These are phyloP conservation scores for Quercus lobata DNA, from an alignment of 331 rosid genomes.

Conservation along the genomic window DNA sequence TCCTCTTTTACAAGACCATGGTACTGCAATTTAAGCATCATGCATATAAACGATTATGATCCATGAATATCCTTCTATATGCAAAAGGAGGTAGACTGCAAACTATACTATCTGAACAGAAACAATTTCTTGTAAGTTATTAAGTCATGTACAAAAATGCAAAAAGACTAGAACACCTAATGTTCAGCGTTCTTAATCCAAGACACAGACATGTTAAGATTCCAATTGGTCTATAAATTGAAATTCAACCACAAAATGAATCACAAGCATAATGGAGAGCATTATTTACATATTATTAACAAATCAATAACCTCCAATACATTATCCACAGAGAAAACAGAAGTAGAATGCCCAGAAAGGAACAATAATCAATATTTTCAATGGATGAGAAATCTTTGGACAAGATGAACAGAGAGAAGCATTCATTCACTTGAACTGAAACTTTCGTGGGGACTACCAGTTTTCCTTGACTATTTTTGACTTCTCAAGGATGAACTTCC, in stretches of 20 bases:
- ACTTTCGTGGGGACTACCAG: constrained; percentile 27
- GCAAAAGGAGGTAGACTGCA: too few relatives aligned
- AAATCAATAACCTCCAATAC: constrained; percentile 16
- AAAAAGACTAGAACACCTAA: background rate
- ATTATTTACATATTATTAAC: background rate
- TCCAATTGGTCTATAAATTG: background rate
- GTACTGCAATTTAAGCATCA: background rate
- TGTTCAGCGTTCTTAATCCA: background rate
- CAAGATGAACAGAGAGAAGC: constrained; percentile 18
- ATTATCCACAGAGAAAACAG: constrained; percentile 19
- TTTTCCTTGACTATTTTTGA: constrained; percentile 40
- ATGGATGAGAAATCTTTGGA: constrained; percentile 4
- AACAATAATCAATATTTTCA: constrained; percentile 14
- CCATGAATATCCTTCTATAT: background rate
- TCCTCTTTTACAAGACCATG: background rate
- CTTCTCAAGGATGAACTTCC: constrained; percentile 43
- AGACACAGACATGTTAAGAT: background rate
- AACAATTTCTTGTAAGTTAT: background rate
- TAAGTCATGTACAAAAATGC: too few relatives aligned
- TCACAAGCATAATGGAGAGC: constrained; percentile 9
- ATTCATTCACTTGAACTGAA: constrained; percentile 9
- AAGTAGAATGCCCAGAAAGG: constrained; percentile 13
- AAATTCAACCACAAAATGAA: background rate
- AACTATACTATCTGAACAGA: background rate
- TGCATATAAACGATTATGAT: background rate